Conservation (phyloP, 768 basidiomycete genomes). For the Sistotremastrum niveocremeum region DNA sequence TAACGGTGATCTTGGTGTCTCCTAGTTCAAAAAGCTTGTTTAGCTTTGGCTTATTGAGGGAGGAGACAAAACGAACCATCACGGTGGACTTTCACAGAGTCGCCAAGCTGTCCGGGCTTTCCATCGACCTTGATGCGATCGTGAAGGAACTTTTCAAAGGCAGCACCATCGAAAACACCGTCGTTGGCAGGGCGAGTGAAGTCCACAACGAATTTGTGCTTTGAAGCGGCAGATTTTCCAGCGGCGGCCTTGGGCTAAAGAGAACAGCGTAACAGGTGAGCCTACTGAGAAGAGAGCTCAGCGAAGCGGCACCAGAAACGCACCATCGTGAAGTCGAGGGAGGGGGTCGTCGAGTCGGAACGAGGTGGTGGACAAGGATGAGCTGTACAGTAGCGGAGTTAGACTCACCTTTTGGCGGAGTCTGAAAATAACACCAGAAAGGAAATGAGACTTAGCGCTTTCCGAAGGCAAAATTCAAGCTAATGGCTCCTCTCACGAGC, state of each 20-base stretch:
- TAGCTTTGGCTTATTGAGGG: not conserved
- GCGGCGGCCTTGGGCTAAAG: constrained; percentile 46
- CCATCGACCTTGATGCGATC: constrained; percentile 91
- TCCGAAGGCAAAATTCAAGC: constrained; percentile 12
- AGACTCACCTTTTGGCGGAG: not conserved
- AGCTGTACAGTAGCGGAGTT: constrained; percentile 38
- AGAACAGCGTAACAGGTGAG: constrained; percentile 31
- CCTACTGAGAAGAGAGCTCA: constrained; percentile 90
- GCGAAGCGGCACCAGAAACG: constrained; percentile 70
- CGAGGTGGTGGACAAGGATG: constrained; percentile 9
- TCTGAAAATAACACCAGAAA: not conserved
- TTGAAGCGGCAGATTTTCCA: constrained; percentile 37
- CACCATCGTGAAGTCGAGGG: constrained; percentile 43
- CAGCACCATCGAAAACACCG: constrained; percentile 46
- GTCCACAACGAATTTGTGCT: constrained; percentile 77
- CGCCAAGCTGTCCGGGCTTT: constrained; percentile 84
- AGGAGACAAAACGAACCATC: constrained; percentile 46
- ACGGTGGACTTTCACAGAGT: constrained; percentile 73
- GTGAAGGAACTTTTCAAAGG: constrained; percentile 80
- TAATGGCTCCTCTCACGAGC: constrained; percentile 42
- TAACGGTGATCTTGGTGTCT: constrained; percentile 72
- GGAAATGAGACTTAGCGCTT: not conserved
- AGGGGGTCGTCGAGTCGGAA: constrained; percentile 6
- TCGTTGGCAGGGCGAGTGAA: constrained; percentile 70
- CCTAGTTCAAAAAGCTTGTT: constrained; percentile 24